These are phyloP conservation scores for Boletus reticuloceps DNA, from an alignment of 768 basidiomycete species.

Conservation along the genomic window DNA sequence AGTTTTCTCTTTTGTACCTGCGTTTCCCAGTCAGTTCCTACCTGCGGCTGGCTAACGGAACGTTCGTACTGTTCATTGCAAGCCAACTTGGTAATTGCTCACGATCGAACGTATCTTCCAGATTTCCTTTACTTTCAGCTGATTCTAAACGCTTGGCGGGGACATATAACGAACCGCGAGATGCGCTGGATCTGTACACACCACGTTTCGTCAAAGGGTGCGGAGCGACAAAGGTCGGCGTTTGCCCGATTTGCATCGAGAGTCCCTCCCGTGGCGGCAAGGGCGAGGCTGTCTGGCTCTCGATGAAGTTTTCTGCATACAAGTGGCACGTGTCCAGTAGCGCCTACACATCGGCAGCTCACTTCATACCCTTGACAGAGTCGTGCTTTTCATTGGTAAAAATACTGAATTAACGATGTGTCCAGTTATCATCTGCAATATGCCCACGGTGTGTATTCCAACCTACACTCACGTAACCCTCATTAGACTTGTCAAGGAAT, in stretches of 20 bases:
- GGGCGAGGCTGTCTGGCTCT: slow-evolving; percentile 64
- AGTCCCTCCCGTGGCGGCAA: slow-evolving; percentile 57
- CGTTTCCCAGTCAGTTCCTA: slow-evolving; percentile 67
- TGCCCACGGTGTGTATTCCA: slow-evolving; percentile 53
- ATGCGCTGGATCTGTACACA: slow-evolving; percentile 68
- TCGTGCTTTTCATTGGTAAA: background rate
- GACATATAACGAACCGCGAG: slow-evolving; percentile 57
- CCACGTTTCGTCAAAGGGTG: slow-evolving; percentile 73
- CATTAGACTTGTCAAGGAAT: slow-evolving; percentile 48
- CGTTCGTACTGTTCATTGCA: slow-evolving; percentile 33
- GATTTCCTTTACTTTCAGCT: slow-evolving; percentile 16
- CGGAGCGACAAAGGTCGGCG: slow-evolving; percentile 65
- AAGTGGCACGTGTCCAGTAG: slow-evolving; percentile 56
- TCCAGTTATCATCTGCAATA: slow-evolving; percentile 82
- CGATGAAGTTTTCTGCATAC: slow-evolving; percentile 79
- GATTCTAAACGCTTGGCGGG: slow-evolving; percentile 36
- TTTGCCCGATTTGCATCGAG: slow-evolving; percentile 79
- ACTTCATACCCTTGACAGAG: slow-evolving; percentile 17
- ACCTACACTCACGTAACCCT: background rate
- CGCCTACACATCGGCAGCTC: background rate
- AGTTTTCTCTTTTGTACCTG: slow-evolving; percentile 65
- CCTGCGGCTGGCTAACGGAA: slow-evolving; percentile 37
- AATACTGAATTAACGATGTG: slow-evolving; percentile 3
- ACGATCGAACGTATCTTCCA: slow-evolving; percentile 3
- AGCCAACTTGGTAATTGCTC: background rate